A percentile compares a stretch with the other conserved stretches of the same genome.
Conservation (phyloP, 176 grass and related monocot genomes). For the Carex scoparia region DNA sequence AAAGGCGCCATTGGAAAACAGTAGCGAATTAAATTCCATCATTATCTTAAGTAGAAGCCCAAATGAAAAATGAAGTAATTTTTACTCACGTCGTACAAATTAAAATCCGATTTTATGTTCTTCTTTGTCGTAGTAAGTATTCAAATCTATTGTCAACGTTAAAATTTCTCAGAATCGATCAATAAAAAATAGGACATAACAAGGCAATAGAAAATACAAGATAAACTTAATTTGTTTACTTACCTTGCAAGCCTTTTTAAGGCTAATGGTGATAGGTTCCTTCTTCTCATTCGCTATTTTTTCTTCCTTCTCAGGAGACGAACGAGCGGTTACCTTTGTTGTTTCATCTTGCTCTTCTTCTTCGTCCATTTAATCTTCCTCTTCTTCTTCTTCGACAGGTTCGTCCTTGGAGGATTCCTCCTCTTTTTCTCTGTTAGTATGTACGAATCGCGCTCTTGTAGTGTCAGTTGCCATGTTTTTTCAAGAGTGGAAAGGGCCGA, state of each 20-base stretch:
- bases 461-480: background rate
- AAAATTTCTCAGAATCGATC: background rate
- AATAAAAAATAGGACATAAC: background rate
- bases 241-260: slow-evolving; percentile 92
- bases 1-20: background rate
- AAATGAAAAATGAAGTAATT: background rate
- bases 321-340: background rate
- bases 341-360: slow-evolving; percentile 18
- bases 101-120: background rate
- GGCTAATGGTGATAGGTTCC: slow-evolving; percentile 64
- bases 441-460: slow-evolving; percentile 18
- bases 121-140: background rate
- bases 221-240: background rate
- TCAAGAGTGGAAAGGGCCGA: slow-evolving; percentile 21
- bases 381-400: slow-evolving; percentile 28
- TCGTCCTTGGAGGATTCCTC: slow-evolving; percentile 43
- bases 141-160: background rate
- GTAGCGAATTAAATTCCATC: background rate
- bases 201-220: background rate
- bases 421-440: slow-evolving; percentile 33
- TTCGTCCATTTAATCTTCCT: slow-evolving; percentile 19
- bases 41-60: background rate
- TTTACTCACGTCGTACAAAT: background rate
- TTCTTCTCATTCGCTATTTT: slow-evolving; percentile 31
- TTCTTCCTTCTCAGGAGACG: background rate